phyloP scores from a whole-genome alignment of 2,329 filamentous ascomycete species.

The Neofusicoccum ribis region DNA sequence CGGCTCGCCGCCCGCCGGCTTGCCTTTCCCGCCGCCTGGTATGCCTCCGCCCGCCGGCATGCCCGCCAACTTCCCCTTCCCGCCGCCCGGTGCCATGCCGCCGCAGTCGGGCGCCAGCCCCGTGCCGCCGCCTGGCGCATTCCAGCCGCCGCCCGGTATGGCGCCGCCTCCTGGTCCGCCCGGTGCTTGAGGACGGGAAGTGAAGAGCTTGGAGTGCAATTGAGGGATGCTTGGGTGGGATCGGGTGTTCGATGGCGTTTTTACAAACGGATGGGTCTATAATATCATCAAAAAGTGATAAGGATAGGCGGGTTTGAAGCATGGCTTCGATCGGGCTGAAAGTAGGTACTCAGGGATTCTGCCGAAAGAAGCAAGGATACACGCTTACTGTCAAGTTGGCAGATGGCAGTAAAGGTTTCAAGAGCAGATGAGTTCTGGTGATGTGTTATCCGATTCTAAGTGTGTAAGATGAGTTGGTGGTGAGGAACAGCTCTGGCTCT shows the following conservation, averaged over 20 bases:
- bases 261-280: not conserved
- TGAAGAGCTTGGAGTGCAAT: not conserved
- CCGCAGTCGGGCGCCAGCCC: not conserved
- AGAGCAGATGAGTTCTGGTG: not conserved
- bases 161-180: constrained; percentile 6
- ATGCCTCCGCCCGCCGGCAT: constrained; percentile 27
- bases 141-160: constrained; percentile 15
- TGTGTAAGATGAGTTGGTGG: not conserved
- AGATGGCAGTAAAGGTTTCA: not conserved
- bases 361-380: not conserved
- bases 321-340: not conserved
- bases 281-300: constrained; percentile 8
- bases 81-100: constrained; percentile 4
- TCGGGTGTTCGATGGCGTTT: constrained; percentile 7
- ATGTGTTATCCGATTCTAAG: not conserved
- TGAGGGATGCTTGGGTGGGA: not conserved
- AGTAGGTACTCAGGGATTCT: not conserved
- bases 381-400: not conserved
- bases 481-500: not conserved
- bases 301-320: not conserved
- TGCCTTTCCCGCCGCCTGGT: constrained; percentile 42
- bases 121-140: constrained; percentile 11
- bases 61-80: constrained; percentile 27
- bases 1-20: constrained; percentile 36
- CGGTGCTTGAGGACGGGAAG: not conserved